A percentile compares a stretch with the other conserved stretches of the same genome.
Conservation (phyloP, 2,329 filamentous ascomycete genomes). For the Teratosphaeria destructans region DNA sequence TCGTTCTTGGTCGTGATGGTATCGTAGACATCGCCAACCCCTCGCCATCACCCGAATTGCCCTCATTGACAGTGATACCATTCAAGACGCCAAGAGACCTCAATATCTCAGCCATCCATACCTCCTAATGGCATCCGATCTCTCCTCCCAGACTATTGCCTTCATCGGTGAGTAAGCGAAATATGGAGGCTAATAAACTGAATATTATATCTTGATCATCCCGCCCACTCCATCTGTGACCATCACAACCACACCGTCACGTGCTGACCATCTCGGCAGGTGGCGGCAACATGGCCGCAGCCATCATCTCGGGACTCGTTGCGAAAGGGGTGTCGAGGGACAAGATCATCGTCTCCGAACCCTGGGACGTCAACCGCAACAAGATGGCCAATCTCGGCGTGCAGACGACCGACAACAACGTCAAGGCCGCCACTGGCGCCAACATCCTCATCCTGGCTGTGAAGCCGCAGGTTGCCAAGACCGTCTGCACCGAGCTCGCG, state of each 20-base stretch:
- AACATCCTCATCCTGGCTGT: constrained; percentile 19
- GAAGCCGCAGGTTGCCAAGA: constrained; percentile 19
- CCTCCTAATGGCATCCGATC: constrained; percentile 7
- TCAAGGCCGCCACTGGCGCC: constrained; percentile 14
- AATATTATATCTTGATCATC: neutral
- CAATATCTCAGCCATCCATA: neutral
- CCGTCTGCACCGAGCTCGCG: constrained; percentile 17
- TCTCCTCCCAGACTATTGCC: constrained; percentile 14
- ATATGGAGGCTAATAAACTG: neutral
- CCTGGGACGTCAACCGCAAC: constrained; percentile 19
- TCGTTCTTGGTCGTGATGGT: neutral
- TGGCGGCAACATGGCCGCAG: constrained; percentile 21
- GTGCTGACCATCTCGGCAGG: constrained; percentile 6
- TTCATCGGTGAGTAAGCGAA: constrained; percentile 13
- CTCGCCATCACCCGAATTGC: neutral
- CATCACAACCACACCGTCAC: neutral
- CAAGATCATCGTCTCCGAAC: constrained; percentile 20
- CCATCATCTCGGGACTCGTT: constrained; percentile 19
- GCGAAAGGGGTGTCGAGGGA: constrained; percentile 12
- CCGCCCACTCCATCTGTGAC: neutral
- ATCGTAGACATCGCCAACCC: neutral
- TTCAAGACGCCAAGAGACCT: neutral
- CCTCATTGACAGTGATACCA: neutral
- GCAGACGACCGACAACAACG: constrained; percentile 15
- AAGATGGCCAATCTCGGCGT: constrained; percentile 20